phyloP scores from a whole-genome alignment of 2,329 filamentous ascomycete genomes.

The Geoglossum cookeanum region DNA sequence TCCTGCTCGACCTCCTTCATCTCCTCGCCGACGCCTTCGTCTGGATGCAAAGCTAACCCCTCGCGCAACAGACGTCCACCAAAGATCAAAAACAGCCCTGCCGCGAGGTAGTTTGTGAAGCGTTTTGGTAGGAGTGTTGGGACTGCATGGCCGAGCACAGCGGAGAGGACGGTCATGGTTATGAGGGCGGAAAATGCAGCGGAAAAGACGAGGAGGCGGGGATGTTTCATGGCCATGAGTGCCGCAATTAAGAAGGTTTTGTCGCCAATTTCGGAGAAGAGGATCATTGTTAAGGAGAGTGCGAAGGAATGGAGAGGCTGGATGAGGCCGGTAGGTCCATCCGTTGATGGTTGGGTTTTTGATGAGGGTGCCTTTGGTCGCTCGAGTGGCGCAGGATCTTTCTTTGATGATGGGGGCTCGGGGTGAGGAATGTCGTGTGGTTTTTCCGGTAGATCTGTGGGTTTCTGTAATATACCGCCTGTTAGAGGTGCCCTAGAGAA shows the following conservation, averaged over 20 bases:
- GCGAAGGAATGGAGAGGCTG: constrained; percentile 74
- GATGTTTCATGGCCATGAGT: constrained; percentile 98
- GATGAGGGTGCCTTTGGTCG: constrained; percentile 20
- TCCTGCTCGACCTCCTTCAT: constrained; percentile 96
- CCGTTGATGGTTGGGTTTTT: constrained; percentile 18
- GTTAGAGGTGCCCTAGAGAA: not conserved
- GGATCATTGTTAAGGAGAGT: constrained; percentile 89
- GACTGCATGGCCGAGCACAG: constrained; percentile 78
- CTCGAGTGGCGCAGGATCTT: constrained; percentile 39
- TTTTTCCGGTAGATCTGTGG: constrained; percentile 58
- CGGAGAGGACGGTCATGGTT: constrained; percentile 88
- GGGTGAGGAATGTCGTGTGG: constrained; percentile 57
- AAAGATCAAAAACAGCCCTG: constrained; percentile 74
- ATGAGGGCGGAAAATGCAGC: constrained; percentile 84
- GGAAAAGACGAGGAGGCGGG: constrained; percentile 79
- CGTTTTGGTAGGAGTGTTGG: constrained; percentile 76
- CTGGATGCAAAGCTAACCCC: constrained; percentile 69
- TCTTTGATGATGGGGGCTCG: constrained; percentile 44
- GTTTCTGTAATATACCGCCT: constrained; percentile 38
- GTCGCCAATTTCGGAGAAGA: constrained; percentile 92
- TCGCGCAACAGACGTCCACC: constrained; percentile 69
- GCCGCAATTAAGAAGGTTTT: constrained; percentile 96
- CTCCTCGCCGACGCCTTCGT: constrained; percentile 86
- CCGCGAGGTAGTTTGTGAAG: constrained; percentile 76
- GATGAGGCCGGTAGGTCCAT: constrained; percentile 41